Evolutionary conservation across 163 green algal species (phyloP), one percentile per base, ranked within the genome.

Genomic region (Smithsoniella earleae): DNA sequence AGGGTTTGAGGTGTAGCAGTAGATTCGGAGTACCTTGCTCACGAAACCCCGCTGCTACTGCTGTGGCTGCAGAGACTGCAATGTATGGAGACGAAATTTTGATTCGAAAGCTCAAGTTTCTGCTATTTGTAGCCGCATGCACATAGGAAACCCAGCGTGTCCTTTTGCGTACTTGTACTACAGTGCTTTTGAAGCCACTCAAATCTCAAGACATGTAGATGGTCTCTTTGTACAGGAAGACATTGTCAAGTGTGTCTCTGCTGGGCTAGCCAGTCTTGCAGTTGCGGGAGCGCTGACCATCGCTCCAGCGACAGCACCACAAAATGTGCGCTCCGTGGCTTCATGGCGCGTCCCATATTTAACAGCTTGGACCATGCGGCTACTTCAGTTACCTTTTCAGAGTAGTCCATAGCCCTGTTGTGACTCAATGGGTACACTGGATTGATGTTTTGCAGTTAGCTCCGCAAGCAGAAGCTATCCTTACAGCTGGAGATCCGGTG

Each of bases 401-500:
- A 54, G 20, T 20, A 18, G 20, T 20, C 20, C 18, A 25, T 18
- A 54, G 44, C 44, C 44, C 20, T 18, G 44, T 20, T 18, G 20
- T 54, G 44, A 54, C 20, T 20, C 44, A 20, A 54, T 25, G 44
- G 18, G 44, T 18, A 18, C 20, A 20, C 44, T 54, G 44, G 20
- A 20, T 20, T 54, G 44, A 54, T 25, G 8, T 73, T 25, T 27
- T 43, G 34, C 45, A 73, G 34, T 25, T 83, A 2, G 58, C 76
- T 2, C 83, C 77, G 0, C 75, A 77, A n/a, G 83, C 81, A 22
- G 69, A 88, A 1, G 83, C 83, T 18, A 79, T 79, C 36, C 52
- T 88, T 18, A 82, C 80, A 2, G 77, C 80, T 25, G 82, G 82
- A 27, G 87, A 96, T 62, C 88, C 89, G 2, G 84, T 96, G 1